A percentile compares a stretch with the other conserved stretches of the same genome.
Evolutionary conservation across 2,329 filamentous ascomycete genomes (phyloP).

Genomic region (Aureobasidium mangrovei): DNA sequence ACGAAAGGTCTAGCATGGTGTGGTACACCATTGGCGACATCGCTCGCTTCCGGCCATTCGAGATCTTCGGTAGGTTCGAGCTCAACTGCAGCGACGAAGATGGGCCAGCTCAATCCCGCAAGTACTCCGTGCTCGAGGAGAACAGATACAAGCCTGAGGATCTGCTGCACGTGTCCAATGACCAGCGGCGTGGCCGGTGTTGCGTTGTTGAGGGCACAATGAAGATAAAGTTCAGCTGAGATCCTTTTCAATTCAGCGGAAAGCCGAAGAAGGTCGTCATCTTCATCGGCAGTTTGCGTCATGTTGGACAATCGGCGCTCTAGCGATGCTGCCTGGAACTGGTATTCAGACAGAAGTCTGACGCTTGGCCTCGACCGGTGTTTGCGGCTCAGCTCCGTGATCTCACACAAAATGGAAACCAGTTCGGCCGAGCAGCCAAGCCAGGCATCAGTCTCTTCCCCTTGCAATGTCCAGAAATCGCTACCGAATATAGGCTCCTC

Average conservation of each 20-base stretch:
- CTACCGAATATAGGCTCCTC: conserved; percentile 39
- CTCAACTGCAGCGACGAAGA: conserved; percentile 38
- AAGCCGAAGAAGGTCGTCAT: conserved; percentile 27
- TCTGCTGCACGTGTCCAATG: conserved; percentile 23
- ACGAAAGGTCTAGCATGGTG: conserved; percentile 33
- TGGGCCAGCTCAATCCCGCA: conserved; percentile 34
- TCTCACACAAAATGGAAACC: conserved; percentile 38
- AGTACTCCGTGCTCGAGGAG: conserved; percentile 28
- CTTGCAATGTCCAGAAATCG: conserved; percentile 38
- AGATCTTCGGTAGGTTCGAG: conserved; percentile 30
- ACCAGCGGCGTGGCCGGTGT: conserved; percentile 31
- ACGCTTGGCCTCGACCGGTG: conserved; percentile 23
- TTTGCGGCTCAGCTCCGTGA: conserved; percentile 38
- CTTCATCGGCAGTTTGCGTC: conserved; percentile 27
- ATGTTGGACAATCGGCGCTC: conserved; percentile 28
- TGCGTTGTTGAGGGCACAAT: conserved; percentile 38
- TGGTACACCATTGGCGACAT: conserved; percentile 17
- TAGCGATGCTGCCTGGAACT: conserved; percentile 28
- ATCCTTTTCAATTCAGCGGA: conserved; percentile 37
- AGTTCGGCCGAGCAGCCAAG: conserved; percentile 42
- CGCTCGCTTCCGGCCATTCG: conserved; percentile 21
- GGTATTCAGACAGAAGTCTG: conserved; percentile 22
- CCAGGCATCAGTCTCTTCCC: conserved; percentile 36
- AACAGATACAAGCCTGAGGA: conserved; percentile 29
- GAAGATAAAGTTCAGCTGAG: conserved; percentile 38